A percentile compares a stretch with the other conserved stretches of the same genome.
phyloP scores from a whole-genome alignment of 1,139 yeast genomes.

The Candida sojae region DNA sequence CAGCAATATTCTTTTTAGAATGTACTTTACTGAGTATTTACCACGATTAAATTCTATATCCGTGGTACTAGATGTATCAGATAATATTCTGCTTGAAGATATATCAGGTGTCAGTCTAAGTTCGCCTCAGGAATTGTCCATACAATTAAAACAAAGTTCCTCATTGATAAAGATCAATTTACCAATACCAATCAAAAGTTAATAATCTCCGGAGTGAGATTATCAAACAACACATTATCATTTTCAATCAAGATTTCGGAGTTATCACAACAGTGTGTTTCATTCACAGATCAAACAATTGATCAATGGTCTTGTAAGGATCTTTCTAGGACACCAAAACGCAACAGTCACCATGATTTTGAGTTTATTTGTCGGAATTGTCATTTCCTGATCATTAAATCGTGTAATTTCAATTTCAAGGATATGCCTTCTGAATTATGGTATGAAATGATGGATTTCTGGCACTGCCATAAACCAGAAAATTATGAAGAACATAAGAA shows the following conservation, averaged over 20 bases:
- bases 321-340: conserved; percentile 33
- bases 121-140: not conserved
- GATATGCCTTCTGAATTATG: conserved; percentile 92
- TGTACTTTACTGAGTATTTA: conserved; percentile 42
- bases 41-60: conserved; percentile 39
- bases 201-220: conserved; percentile 11
- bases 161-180: not conserved
- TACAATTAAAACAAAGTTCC: not conserved
- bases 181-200: conserved; percentile 4
- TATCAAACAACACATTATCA: conserved; percentile 8
- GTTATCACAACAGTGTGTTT: conserved; percentile 11
- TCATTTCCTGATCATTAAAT: conserved; percentile 24
- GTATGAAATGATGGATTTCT: conserved; percentile 95
- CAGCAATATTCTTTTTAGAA: conserved; percentile 9
- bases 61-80: conserved; percentile 22
- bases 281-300: conserved; percentile 23
- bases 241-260: conserved; percentile 11
- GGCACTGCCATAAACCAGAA: conserved; percentile 96
- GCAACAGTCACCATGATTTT: conserved; percentile 26
- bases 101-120: not conserved
- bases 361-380: conserved; percentile 39
- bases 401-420: conserved; percentile 32
- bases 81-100: conserved; percentile 2
- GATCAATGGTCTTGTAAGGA: conserved; percentile 45
- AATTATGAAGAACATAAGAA: conserved; percentile 23